These are phyloP conservation scores for Annulohypoxylon moriforme DNA, from an alignment of 495 filamentous ascomycete genomes.

Conservation along the genomic window DNA sequence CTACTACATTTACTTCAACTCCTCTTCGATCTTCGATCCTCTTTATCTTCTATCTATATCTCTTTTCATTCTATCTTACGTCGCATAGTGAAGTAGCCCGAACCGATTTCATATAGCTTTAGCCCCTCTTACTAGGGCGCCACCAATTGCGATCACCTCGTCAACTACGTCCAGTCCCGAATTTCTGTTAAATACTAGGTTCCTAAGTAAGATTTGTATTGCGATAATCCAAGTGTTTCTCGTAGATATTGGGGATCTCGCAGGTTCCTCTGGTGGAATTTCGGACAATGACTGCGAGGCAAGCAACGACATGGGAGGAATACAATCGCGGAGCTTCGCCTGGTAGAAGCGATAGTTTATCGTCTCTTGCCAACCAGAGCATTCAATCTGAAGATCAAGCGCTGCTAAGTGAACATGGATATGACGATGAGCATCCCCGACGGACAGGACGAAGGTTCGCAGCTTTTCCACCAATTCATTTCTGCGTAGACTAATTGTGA, in stretches of 20 bases:
- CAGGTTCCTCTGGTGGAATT: not conserved
- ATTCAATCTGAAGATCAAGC: slow-evolving; percentile 54
- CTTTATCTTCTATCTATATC: not conserved
- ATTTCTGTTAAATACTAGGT: not conserved
- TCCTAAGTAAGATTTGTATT: not conserved
- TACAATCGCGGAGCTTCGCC: slow-evolving; percentile 52
- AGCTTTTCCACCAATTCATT: not conserved
- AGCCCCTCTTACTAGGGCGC: slow-evolving; percentile 12
- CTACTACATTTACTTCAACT: not conserved
- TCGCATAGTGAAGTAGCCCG: not conserved
- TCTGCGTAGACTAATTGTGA: slow-evolving; percentile 23
- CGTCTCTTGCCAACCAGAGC: slow-evolving; percentile 51
- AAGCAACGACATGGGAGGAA: slow-evolving; percentile 67
- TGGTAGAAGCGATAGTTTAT: slow-evolving; percentile 51
- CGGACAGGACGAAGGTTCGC: slow-evolving; percentile 53
- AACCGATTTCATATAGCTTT: slow-evolving; percentile 4
- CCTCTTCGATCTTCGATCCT: not conserved
- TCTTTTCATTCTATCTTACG: not conserved
- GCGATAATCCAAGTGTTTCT: not conserved
- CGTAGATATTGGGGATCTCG: not conserved
- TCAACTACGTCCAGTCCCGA: slow-evolving; percentile 1
- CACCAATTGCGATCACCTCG: not conserved
- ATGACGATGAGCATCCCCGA: slow-evolving; percentile 51
- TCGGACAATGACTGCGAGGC: slow-evolving; percentile 48
- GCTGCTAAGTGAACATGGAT: slow-evolving; percentile 52